Evolutionary conservation across 2,329 filamentous ascomycete species (phyloP).

Genomic region (Pseudogymnoascus sp.): DNA sequence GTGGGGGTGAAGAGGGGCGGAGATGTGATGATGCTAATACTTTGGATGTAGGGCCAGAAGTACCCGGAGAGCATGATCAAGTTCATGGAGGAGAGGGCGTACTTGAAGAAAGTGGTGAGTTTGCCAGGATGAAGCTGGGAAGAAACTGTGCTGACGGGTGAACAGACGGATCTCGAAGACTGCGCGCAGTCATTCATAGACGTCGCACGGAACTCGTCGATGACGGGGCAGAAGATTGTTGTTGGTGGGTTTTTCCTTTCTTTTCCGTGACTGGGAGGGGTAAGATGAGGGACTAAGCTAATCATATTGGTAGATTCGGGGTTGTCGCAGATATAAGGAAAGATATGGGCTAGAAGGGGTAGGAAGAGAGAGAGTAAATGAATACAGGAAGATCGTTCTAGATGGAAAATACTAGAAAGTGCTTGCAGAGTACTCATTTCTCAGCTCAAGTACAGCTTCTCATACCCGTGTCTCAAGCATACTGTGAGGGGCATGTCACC

Average conservation of each 20-base stretch:
- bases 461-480: neutral
- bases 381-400: neutral
- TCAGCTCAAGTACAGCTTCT: neutral
- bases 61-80: constrained; percentile 46
- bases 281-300: neutral
- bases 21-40: neutral
- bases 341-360: neutral
- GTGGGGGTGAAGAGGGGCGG: neutral
- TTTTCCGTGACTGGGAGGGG: neutral
- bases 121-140: neutral
- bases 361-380: neutral
- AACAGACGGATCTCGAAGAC: constrained; percentile 41
- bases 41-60: constrained; percentile 35
- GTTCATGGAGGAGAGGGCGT: constrained; percentile 39
- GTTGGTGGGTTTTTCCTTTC: constrained; percentile 20
- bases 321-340: neutral
- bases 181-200: constrained; percentile 48
- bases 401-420: neutral
- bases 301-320: neutral
- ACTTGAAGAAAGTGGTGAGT: constrained; percentile 47
- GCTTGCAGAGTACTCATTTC: neutral
- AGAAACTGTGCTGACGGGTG: constrained; percentile 8
- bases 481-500: neutral
- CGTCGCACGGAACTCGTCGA: constrained; percentile 39
- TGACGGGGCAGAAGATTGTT: constrained; percentile 28